Evolutionary conservation across 2,329 filamentous ascomycete genomes (phyloP).

Genomic region (Aspergillus sp.): DNA sequence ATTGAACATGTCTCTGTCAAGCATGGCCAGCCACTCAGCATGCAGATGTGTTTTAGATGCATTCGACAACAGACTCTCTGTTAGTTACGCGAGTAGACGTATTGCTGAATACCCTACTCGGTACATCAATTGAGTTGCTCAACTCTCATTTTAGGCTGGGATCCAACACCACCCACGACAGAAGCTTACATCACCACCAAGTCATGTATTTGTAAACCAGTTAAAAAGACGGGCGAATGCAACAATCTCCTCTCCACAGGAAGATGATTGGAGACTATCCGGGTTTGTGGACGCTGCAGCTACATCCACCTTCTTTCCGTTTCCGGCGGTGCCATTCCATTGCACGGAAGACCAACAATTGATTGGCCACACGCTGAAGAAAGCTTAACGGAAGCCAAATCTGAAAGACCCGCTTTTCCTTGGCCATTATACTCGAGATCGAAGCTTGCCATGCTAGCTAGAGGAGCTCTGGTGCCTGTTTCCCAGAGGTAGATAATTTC

Average conservation of each 20-base stretch:
- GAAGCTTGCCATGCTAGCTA: not conserved
- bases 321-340: slow-evolving; percentile 22
- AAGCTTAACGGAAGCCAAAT: slow-evolving; percentile 1
- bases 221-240: not conserved
- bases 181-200: not conserved
- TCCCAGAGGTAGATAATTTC: not conserved
- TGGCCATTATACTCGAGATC: not conserved
- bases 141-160: no score
- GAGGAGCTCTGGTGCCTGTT: not conserved
- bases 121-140: no score
- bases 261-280: not conserved
- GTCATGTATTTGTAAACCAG: not conserved
- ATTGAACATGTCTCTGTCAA: not conserved
- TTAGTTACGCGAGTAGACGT: no score
- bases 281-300: slow-evolving; percentile 1
- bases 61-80: not conserved
- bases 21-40: not conserved
- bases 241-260: not conserved
- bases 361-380: not conserved
- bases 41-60: not conserved
- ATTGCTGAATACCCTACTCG: no score
- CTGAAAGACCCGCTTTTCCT: not conserved
- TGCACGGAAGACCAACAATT: not conserved
- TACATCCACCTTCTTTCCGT: not conserved
- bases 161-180: not conserved